phyloP scores from a whole-genome alignment of 345 rosid species.

The Citropsis articulata region DNA sequence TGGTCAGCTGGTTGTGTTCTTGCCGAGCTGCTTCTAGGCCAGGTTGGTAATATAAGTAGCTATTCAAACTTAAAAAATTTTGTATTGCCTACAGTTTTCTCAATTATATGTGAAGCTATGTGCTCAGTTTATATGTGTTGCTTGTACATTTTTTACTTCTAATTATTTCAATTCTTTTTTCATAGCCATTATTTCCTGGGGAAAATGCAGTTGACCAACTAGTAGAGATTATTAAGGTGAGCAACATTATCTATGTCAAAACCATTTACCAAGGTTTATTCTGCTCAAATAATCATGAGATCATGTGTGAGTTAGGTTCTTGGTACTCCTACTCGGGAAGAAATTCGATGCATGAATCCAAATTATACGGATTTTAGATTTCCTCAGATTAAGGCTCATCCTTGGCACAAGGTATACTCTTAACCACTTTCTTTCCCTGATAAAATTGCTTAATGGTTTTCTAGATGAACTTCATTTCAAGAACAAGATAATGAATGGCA shows the following conservation, averaged over 20 bases:
- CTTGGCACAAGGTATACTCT: conserved; percentile 75
- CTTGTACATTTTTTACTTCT: background rate
- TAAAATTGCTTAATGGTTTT: conserved; percentile 7
- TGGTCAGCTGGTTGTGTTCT: conserved; percentile 96
- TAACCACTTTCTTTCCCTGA: background rate
- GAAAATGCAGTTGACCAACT: conserved; percentile 87
- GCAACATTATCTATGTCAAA: background rate
- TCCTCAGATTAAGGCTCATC: conserved; percentile 79
- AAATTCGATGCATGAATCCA: conserved; percentile 91
- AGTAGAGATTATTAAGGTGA: conserved; percentile 81
- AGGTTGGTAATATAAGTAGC: conserved; percentile 39
- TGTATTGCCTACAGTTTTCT: background rate
- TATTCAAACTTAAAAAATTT: background rate
- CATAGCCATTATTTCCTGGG: conserved; percentile 77
- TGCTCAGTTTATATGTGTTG: background rate
- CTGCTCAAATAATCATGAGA: background rate
- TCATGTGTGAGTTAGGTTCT: conserved; percentile 51
- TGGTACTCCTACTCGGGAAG: conserved; percentile 93
- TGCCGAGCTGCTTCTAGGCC: conserved; percentile 85
- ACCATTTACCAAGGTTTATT: background rate
- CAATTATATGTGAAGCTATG: background rate
- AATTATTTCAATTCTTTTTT: conserved; percentile 6
- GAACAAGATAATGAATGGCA: background rate
- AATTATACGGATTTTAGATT: conserved; percentile 75
- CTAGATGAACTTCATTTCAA: background rate